Conservation (phyloP, 2,329 filamentous ascomycete species). For the Monilinia polystroma region DNA sequence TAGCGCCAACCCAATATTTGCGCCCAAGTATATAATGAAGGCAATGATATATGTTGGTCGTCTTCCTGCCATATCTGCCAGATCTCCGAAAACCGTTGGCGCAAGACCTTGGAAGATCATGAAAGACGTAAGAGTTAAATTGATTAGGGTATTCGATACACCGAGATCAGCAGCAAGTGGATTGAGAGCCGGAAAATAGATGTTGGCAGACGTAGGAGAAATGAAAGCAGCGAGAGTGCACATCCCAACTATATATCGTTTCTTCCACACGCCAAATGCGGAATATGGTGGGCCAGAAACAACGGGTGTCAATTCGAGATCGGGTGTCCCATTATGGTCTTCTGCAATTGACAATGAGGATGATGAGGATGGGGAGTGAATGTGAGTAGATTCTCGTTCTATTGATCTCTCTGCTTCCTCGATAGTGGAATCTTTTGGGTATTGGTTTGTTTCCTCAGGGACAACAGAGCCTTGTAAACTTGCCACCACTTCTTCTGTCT, state of each 20-base stretch:
- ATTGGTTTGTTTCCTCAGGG: constrained; percentile 25
- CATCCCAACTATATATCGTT: constrained; percentile 54
- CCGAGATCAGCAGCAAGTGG: constrained; percentile 38
- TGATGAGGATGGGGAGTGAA: constrained; percentile 22
- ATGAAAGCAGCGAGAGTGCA: constrained; percentile 46
- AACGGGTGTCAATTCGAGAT: constrained; percentile 38
- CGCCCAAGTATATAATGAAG: constrained; percentile 55
- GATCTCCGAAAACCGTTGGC: constrained; percentile 56
- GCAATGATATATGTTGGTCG: constrained; percentile 56
- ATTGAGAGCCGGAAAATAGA: constrained; percentile 40
- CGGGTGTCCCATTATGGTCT: constrained; percentile 30
- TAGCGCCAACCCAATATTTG: constrained; percentile 56
- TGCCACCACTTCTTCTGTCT: constrained; percentile 28
- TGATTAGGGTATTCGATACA: constrained; percentile 39
- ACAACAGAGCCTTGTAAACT: constrained; percentile 26
- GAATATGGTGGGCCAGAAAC: constrained; percentile 38
- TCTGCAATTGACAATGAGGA: constrained; percentile 26
- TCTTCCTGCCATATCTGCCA: constrained; percentile 57
- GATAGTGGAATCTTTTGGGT: constrained; percentile 25
- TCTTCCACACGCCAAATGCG: constrained; percentile 41
- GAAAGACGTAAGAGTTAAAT: constrained; percentile 39
- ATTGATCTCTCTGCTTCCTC: constrained; percentile 22
- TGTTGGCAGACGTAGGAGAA: constrained; percentile 40
- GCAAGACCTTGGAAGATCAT: constrained; percentile 58
- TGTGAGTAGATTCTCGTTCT: constrained; percentile 3